Evolutionary conservation across 129 eudicot genomes (phyloP), one percentile per base, ranked within the genome.

Genomic region (Solidago caesia): DNA sequence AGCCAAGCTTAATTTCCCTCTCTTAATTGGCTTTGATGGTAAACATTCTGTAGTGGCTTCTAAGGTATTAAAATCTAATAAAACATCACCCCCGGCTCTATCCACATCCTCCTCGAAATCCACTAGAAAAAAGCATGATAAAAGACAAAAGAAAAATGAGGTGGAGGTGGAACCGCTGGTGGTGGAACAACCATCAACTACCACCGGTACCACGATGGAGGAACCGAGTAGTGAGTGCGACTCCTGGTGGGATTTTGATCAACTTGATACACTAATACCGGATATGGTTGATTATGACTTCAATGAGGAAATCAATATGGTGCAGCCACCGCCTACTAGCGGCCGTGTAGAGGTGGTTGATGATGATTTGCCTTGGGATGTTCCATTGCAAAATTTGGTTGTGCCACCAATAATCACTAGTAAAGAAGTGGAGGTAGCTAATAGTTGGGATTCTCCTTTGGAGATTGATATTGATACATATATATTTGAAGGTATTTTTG

Each of bases 1-100:
- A 10, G 86, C 89, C 8, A 68, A 73, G 79, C 86, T 85, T 14
- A 85, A 85, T 25, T 85, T 85, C 39, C 89, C 89, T 13, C 84
- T 82, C 7, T 72, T 75, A 72, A 72, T 85, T 7, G 67, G 81
- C 29, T 62, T 44, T 29, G 52, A 75, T 51, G 70, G 58, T 33
- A n/a, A 16, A 59, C 33, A 11, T 10, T 44, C 76, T 9, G 11
- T 39, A 2, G 70, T 41, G 7, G 70, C 27, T 49, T 41, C 76
- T 29, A 77, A 77, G 75, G 2, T 77, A 10, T 41, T 48, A 16
- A 43, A 56, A 5, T 68, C 69, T 67, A 55, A 15, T 4, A 69
- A 68, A 4, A 45, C 25, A 0, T 9, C 74, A 13, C 10, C 57
- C 6, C 56, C 65, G 4, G 44, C 8, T 5, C n/a, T 25, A 68